phyloP scores from a whole-genome alignment of 2,329 filamentous ascomycete genomes.

The Claviceps paspali region DNA sequence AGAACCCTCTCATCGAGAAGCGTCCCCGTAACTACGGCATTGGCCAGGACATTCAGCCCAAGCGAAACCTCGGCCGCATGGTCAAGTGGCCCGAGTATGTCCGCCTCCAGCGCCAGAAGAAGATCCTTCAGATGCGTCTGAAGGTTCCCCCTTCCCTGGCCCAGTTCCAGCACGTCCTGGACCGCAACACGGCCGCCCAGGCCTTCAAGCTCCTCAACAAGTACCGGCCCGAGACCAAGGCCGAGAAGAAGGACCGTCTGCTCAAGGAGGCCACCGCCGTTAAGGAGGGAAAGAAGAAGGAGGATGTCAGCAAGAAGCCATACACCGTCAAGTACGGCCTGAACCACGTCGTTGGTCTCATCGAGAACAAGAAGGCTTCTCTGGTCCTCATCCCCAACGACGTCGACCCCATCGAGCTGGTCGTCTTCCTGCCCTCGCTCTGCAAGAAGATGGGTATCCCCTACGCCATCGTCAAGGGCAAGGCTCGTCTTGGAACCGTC shows the following conservation, averaged over 20 bases:
- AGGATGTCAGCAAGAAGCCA: slow-evolving; percentile 99
- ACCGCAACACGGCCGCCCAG: slow-evolving; percentile 93
- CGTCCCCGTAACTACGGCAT: slow-evolving; percentile 95
- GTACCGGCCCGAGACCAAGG: slow-evolving; percentile 98
- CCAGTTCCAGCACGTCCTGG: slow-evolving; percentile 94
- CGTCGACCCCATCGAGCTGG: slow-evolving; percentile 98
- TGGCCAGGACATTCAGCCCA: slow-evolving; percentile 96
- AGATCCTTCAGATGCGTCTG: slow-evolving; percentile 96
- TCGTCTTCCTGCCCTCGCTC: slow-evolving; percentile 96
- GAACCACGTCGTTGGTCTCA: slow-evolving; percentile 95
- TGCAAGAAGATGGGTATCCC: slow-evolving; percentile 99
- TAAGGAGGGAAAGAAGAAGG: slow-evolving; percentile 99
- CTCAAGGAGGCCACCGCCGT: slow-evolving; percentile 96
- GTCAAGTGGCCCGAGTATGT: slow-evolving; percentile 99
- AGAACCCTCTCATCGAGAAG: slow-evolving; percentile 99
- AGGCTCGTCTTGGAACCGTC: slow-evolving; percentile 95
- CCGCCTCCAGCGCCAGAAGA: slow-evolving; percentile 82
- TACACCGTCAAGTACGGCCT: slow-evolving; percentile 99
- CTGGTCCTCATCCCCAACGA: slow-evolving; percentile 98
- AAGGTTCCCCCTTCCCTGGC: slow-evolving; percentile 96
- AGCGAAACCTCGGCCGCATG: slow-evolving; percentile 92
- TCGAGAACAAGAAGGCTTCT: slow-evolving; percentile 99
- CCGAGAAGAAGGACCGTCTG: slow-evolving; percentile 99
- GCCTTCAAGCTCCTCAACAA: slow-evolving; percentile 99
- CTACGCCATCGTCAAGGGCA: slow-evolving; percentile 99